Evolutionary conservation across 495 filamentous ascomycete species (phyloP).

Genomic region (Talaromyces thailandensis): DNA sequence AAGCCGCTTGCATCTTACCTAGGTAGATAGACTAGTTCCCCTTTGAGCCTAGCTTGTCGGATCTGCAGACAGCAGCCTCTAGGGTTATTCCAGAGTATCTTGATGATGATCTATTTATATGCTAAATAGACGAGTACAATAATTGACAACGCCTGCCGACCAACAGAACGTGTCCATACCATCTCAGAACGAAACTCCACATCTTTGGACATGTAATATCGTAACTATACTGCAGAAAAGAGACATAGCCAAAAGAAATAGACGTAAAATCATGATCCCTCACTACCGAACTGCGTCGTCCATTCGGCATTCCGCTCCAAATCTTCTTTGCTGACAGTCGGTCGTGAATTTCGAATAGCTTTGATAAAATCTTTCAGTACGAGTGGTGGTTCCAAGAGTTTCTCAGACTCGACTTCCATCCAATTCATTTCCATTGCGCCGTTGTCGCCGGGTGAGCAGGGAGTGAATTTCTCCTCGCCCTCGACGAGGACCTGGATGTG

Average conservation of each 20-base stretch:
- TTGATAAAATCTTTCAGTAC: slow-evolving; percentile 89
- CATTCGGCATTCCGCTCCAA: slow-evolving; percentile 79
- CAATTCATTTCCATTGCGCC: slow-evolving; percentile 89
- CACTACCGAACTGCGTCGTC: slow-evolving; percentile 95
- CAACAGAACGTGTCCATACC: not conserved
- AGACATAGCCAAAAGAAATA: not conserved
- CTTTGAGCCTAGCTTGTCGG: not conserved
- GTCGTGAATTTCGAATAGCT: slow-evolving; percentile 76
- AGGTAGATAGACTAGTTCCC: too few relatives aligned
- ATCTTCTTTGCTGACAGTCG: slow-evolving; percentile 83
- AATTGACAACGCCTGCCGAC: not conserved
- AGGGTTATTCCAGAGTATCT: too few relatives aligned
- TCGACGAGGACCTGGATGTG: slow-evolving; percentile 56
- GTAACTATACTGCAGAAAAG: not conserved
- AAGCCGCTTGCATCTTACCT: not conserved
- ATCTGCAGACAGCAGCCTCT: too few relatives aligned
- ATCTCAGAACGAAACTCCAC: not conserved
- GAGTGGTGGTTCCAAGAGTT: slow-evolving; percentile 77
- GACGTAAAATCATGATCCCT: slow-evolving; percentile 50
- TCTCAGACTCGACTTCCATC: slow-evolving; percentile 74
- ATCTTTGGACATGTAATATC: not conserved
- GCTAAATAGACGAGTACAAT: not conserved
- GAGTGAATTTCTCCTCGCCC: slow-evolving; percentile 70
- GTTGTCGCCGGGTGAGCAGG: slow-evolving; percentile 84
- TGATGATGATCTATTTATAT: not conserved